Evolutionary conservation across 2,329 filamentous ascomycete genomes (phyloP).

Genomic region (Ambrosiella cleistominuta): DNA sequence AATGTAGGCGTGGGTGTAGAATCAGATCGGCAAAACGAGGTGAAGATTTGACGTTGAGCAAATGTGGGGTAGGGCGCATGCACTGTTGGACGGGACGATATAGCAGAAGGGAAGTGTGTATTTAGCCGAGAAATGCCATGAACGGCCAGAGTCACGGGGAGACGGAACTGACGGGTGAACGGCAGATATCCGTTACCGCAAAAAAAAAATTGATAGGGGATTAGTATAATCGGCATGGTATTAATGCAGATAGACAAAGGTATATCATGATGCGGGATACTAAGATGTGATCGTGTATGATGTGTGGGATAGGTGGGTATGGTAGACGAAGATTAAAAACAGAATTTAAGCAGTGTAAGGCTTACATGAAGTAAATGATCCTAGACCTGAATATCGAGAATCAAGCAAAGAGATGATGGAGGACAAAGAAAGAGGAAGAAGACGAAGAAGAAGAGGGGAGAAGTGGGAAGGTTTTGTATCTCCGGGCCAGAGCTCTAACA

Average conservation of each 20-base stretch:
- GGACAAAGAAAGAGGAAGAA: constrained; percentile 14
- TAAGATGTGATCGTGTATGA: too few species aligned
- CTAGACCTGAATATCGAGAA: constrained; percentile 12
- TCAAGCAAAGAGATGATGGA: constrained; percentile 6
- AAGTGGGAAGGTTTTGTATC: constrained; percentile 13
- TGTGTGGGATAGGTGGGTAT: too few species aligned
- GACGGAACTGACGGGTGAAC: background rate
- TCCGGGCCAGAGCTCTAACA: constrained; percentile 4
- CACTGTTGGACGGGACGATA: background rate
- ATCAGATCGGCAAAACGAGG: background rate
- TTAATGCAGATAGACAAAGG: background rate
- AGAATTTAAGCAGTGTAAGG: background rate
- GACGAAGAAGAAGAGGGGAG: constrained; percentile 8
- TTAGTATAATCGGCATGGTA: background rate
- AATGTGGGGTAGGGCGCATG: background rate
- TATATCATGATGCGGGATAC: too few species aligned
- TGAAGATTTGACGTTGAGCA: background rate
- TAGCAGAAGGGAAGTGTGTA: background rate
- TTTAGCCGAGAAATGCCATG: background rate
- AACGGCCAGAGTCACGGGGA: background rate
- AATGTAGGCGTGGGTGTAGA: background rate
- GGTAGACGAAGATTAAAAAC: background rate
- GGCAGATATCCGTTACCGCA: too few species aligned
- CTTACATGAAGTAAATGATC: constrained; percentile 13
- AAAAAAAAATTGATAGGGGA: background rate